Conservation (phyloP, 225 moss, liverwort and hornwort species). For the Lunularia cruciata region DNA sequence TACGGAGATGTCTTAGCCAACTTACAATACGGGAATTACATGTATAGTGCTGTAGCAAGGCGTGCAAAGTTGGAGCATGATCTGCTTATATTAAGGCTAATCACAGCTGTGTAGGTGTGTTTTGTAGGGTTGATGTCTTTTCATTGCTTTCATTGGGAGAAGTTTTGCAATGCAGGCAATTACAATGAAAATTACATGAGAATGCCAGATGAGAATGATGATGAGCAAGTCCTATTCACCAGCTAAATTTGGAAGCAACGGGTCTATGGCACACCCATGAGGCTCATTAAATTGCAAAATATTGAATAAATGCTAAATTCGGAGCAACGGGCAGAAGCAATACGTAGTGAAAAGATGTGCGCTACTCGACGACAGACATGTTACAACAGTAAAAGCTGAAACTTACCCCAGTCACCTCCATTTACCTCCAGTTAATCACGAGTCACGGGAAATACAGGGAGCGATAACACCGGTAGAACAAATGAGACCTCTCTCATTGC, state of each 20-base stretch:
- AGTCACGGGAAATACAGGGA: constrained; percentile 4
- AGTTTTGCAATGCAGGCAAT: neutral
- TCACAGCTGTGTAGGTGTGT: too few species aligned
- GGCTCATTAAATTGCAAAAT: neutral
- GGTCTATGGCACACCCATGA: neutral
- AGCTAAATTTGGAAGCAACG: constrained; percentile 10
- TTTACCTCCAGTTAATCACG: neutral
- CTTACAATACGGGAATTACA: too few species aligned
- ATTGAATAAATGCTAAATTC: constrained; percentile 10
- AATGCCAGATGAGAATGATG: neutral
- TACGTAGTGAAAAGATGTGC: neutral
- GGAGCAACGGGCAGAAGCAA: constrained; percentile 17
- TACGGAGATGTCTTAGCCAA: too few species aligned
- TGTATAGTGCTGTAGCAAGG: too few species aligned
- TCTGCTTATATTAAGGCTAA: too few species aligned
- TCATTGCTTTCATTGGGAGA: too few species aligned
- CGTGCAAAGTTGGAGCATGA: too few species aligned
- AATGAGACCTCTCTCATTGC: neutral
- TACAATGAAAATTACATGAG: neutral
- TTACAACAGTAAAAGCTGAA: neutral
- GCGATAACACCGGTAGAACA: neutral
- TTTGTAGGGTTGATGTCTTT: too few species aligned
- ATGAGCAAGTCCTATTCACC: neutral
- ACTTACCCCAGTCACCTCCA: neutral
- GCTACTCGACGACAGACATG: neutral